Evolutionary conservation across 2,329 filamentous ascomycete species (phyloP), one percentile per base, ranked within the genome.

Genomic region (Parafenestella ontariensis): DNA sequence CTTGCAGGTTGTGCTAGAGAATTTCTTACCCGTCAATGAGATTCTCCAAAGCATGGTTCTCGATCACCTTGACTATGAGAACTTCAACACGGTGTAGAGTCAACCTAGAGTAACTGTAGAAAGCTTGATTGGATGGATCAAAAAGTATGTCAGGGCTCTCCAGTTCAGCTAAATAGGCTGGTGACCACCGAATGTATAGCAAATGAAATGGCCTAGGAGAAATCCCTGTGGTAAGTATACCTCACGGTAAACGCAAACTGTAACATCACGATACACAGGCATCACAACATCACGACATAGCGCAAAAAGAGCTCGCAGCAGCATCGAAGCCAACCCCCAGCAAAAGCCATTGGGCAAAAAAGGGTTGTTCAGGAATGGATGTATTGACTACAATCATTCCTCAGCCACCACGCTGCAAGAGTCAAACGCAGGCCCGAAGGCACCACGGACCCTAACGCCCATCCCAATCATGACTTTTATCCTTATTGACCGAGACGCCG

Each of bases 341-440:
- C 29, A 34, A 13, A 34, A 37, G 23, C 33, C 44, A 28, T 40
- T 17, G 45, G 37, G 42, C 28, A 37, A 43, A 13, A 49, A 59
- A 59, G 79, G 79, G 81, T 75, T 78, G 77, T 82, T 82, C 78
- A 81, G 79, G 79, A 80, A 81, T 79, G 77, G 72, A 75, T 77
- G 75, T 68, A 72, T 78, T 73, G 70, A 68, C 61, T 75, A 77
- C 73, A 66, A 65, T 68, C 76, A 80, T 78, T 78, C 79, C 79
- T 80, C 79, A 81, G 79, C 79, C 75, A 81, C 79, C 79, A 82
- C 79, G 79, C 79, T 81, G 61, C 31, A 28, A 45, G 47, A 57
- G 61, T 58, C 61, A 48, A 15, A 64, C 59, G 57, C 54, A 59
- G 54, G 59, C 64, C 64, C 42, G 40, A 58, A 40, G 62, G 57